Percentiles rank a stretch among this genome's conserved stretches.
Evolutionary conservation across 176 grass and related monocot species (phyloP).

Genomic region (Oryza coarctata): DNA sequence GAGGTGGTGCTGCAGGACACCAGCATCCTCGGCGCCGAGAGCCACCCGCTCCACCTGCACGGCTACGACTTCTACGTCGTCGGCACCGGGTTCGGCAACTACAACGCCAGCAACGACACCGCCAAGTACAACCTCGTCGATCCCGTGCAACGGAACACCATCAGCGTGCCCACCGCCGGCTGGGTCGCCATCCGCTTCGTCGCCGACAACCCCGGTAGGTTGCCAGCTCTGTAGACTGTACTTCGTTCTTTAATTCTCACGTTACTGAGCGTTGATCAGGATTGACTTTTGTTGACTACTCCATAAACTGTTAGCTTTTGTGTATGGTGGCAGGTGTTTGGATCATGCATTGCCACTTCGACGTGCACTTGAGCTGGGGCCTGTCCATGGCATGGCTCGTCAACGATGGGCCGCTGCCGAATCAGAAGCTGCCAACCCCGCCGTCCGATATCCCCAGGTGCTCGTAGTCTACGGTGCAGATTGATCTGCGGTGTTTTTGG

Average conservation of each 20-base stretch:
- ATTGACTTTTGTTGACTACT: background rate
- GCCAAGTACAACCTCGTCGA: slow-evolving; percentile 61
- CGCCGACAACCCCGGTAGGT: slow-evolving; percentile 67
- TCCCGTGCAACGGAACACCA: slow-evolving; percentile 70
- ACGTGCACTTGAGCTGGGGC: slow-evolving; percentile 81
- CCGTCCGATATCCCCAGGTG: slow-evolving; percentile 72
- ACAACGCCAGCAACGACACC: slow-evolving; percentile 43
- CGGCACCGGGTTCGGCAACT: slow-evolving; percentile 59
- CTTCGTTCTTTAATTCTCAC: background rate
- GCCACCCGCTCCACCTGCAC: slow-evolving; percentile 85
- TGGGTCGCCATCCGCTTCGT: slow-evolving; percentile 79
- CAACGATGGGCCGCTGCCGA: slow-evolving; percentile 55
- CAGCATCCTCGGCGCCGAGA: slow-evolving; percentile 68
- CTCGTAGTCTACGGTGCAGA: slow-evolving; percentile 12
- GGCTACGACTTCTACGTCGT: slow-evolving; percentile 51
- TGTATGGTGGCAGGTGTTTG: slow-evolving; percentile 49
- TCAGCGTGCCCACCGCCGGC: slow-evolving; percentile 68
- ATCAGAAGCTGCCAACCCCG: slow-evolving; percentile 75
- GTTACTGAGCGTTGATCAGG: background rate
- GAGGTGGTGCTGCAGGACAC: slow-evolving; percentile 89
- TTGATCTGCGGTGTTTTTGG: background rate
- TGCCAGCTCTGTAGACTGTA: too few species aligned
- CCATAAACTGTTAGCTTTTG: background rate
- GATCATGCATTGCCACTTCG: slow-evolving; percentile 94
- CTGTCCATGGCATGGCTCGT: slow-evolving; percentile 89